Conservation (phyloP, 1,139 yeast genomes). For the Magnusiomyces suaveolens region DNA sequence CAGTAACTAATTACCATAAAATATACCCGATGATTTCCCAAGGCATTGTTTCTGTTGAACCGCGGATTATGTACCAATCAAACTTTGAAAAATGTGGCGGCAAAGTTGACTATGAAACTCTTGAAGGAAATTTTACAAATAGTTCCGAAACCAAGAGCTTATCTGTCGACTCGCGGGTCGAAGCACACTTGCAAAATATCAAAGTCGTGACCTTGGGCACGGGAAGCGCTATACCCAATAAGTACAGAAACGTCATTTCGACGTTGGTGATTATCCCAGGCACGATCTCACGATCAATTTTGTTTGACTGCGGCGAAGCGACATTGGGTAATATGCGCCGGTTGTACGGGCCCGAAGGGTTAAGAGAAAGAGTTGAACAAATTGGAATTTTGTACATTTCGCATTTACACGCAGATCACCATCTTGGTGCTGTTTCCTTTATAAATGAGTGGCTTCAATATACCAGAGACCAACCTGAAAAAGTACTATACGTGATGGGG, state of each 20-base stretch:
- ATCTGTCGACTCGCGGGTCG: conserved; percentile 5
- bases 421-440: conserved; percentile 68
- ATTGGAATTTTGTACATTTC: conserved; percentile 61
- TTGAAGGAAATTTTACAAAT: not conserved
- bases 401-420: conserved; percentile 97
- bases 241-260: conserved; percentile 74
- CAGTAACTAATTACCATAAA: not conserved
- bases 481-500: conserved; percentile 43
- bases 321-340: conserved; percentile 68
- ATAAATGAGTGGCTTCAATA: conserved; percentile 56
- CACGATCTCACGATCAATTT: conserved; percentile 16
- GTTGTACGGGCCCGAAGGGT: conserved; percentile 43
- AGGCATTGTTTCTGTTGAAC: conserved; percentile 20
- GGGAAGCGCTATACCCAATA: conserved; percentile 86
- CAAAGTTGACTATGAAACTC: conserved; percentile 13
- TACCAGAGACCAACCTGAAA: conserved; percentile 25
- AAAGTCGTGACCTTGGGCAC: conserved; percentile 82
- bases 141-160: not conserved
- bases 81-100: conserved; percentile 12
- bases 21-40: conserved; percentile 11
- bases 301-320: conserved; percentile 92
- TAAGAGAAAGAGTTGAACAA: conserved; percentile 42
- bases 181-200: conserved; percentile 26
- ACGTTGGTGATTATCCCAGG: conserved; percentile 10
- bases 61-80: conserved; percentile 15